Evolutionary conservation across 164 flowering plant genomes (phyloP), one percentile per base, ranked within the genome.

Genomic region (Magnolia kwangsiensis): DNA sequence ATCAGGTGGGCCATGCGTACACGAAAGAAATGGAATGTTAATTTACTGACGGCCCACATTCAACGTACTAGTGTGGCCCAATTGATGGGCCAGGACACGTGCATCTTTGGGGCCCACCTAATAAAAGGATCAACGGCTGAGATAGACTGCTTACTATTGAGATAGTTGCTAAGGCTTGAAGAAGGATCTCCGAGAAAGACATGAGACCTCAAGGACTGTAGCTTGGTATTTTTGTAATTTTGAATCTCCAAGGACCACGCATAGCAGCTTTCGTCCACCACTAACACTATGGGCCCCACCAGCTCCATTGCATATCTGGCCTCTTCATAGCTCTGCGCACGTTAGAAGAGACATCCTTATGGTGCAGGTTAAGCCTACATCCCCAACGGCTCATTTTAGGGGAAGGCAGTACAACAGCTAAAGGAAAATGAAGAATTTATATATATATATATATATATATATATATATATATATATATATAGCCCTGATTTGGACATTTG

Each of bases 301-400:
- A 59, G 67, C 69, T 82, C 84, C 86, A 92, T 84, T 19, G 97
- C 99, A 8, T 72, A 82, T 76, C 72, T 80, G 11, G 92, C 91
- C 82, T 95, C 98, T 71, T 89, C 87, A 63, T 81, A 84, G 76
- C 95, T 89, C 98, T 95, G 80, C 63, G 74, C 67, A 16, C 50
- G 23, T 55, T 11, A 55, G 18, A 55, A 55, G 61, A 55, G 18
- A 37, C 45, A 11, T 11, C 1, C 61, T 16, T 16, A 55, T 0
- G 61, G 45, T 55, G 16, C 61, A 55, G 16, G 45, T 4, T 37
- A 37, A 37, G 45, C 4, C 45, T 37, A 3, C 2, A 37, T 37
- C 7, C 0, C 7, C 45, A 4, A 37, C 4, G 7, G 45, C 45
- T 3, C 45, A 37, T 37, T 37, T 37, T 37, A 37, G 45, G 45